phyloP scores from a whole-genome alignment of 2,329 filamentous ascomycete species.

The Botrytis medusae region DNA sequence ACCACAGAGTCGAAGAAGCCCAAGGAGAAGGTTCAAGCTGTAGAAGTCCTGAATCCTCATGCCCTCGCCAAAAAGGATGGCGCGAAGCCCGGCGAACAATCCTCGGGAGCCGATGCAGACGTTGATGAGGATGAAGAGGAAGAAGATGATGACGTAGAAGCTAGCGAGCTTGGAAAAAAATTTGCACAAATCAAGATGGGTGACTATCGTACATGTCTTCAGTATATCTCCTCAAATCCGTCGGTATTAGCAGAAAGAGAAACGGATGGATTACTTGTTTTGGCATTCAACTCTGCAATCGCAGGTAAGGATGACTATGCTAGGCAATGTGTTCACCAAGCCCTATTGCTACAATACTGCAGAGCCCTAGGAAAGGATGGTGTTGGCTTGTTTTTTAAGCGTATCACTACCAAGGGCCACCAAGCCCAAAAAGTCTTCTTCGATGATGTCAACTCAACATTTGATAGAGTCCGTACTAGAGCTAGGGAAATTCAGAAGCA shows the following conservation, averaged over 20 bases:
- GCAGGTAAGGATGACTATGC: conserved; percentile 74
- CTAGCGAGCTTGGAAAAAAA: conserved; percentile 72
- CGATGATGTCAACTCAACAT: conserved; percentile 90
- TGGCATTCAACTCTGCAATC: conserved; percentile 87
- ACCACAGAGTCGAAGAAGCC: conserved; percentile 29
- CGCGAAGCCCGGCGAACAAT: conserved; percentile 45
- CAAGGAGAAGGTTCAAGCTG: conserved; percentile 50
- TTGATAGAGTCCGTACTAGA: conserved; percentile 75
- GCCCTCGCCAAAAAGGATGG: conserved; percentile 44
- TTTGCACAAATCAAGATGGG: conserved; percentile 77
- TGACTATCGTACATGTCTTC: conserved; percentile 71
- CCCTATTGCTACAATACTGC: conserved; percentile 90
- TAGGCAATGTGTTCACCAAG: conserved; percentile 89
- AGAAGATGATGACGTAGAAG: conserved; percentile 73
- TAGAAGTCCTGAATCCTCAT: conserved; percentile 76
- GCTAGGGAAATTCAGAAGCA: conserved; percentile 49
- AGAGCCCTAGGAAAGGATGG: conserved; percentile 84
- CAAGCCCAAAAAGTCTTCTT: conserved; percentile 88
- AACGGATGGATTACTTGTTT: conserved; percentile 84
- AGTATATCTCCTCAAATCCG: conserved; percentile 78
- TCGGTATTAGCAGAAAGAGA: conserved; percentile 79
- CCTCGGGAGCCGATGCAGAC: conserved; percentile 62
- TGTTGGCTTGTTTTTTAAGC: conserved; percentile 91
- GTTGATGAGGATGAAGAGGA: conserved; percentile 60
- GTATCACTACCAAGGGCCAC: conserved; percentile 85